These are phyloP conservation scores for Protomyces pachydermus DNA, from an alignment of 1,139 yeast genomes.

Conservation along the genomic window DNA sequence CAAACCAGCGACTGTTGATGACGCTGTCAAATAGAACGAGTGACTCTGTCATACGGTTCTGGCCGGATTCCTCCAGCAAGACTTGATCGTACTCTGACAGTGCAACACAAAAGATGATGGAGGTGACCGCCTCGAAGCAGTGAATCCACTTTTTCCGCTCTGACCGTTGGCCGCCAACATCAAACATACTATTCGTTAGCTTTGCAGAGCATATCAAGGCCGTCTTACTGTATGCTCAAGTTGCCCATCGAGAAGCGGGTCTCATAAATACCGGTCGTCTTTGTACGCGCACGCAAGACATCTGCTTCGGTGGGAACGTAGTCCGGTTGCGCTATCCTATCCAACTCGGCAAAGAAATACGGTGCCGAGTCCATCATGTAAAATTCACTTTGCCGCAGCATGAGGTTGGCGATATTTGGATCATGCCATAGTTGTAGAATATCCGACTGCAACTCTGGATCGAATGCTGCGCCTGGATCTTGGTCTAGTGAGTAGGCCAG, in stretches of 20 bases:
- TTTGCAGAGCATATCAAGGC: neutral
- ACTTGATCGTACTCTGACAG: constrained; percentile 89
- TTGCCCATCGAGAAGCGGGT: constrained; percentile 68
- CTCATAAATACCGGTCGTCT: constrained; percentile 93
- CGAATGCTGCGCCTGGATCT: constrained; percentile 29
- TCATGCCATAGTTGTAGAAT: constrained; percentile 49
- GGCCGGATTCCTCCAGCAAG: constrained; percentile 74
- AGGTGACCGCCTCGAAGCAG: constrained; percentile 87
- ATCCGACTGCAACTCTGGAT: constrained; percentile 34
- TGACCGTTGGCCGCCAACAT: constrained; percentile 96
- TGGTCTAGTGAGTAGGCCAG: constrained; percentile 29
- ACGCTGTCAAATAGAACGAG: constrained; percentile 75
- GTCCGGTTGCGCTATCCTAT: constrained; percentile 48
- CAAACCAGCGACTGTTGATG: constrained; percentile 81
- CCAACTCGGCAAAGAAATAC: constrained; percentile 42
- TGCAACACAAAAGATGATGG: constrained; percentile 86
- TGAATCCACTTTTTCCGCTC: constrained; percentile 96
- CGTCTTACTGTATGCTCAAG: constrained; percentile 39
- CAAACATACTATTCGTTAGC: constrained; percentile 49
- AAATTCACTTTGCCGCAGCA: constrained; percentile 65
- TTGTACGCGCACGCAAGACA: constrained; percentile 82
- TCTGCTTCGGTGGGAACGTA: constrained; percentile 76
- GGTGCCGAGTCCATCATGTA: constrained; percentile 83
- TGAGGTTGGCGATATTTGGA: constrained; percentile 55
- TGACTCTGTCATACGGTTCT: constrained; percentile 84